A percentile compares a stretch with the other conserved stretches of the same genome.
Conservation (phyloP, 768 basidiomycete species). For the Suillus tomentosus region DNA sequence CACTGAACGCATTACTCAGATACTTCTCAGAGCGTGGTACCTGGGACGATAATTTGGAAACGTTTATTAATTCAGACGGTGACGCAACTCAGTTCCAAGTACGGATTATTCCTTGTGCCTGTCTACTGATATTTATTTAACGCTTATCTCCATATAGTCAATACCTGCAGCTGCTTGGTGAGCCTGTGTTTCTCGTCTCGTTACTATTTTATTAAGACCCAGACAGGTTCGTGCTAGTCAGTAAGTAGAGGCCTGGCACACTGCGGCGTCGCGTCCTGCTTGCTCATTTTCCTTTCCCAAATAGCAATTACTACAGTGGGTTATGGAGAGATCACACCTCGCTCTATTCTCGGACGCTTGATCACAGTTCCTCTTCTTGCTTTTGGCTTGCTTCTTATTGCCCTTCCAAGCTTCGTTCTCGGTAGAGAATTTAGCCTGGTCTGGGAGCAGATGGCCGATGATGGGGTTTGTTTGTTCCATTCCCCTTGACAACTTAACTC, state of each 20-base stretch:
- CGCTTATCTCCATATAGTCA: slow-evolving; percentile 38
- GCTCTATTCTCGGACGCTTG: slow-evolving; percentile 83
- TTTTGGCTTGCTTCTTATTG: slow-evolving; percentile 87
- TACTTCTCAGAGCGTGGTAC: slow-evolving; percentile 91
- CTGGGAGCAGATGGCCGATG: slow-evolving; percentile 77
- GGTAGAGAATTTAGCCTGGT: slow-evolving; percentile 90
- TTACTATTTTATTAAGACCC: not conserved
- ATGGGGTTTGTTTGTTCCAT: slow-evolving; percentile 37
- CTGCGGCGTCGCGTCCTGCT: not conserved
- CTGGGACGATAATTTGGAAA: slow-evolving; percentile 81
- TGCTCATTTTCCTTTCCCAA: not conserved
- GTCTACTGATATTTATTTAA: not conserved
- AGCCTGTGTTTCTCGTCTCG: slow-evolving; percentile 31
- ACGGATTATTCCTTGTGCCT: slow-evolving; percentile 22
- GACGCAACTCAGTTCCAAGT: slow-evolving; percentile 80
- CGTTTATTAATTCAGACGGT: slow-evolving; percentile 84
- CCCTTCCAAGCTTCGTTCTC: slow-evolving; percentile 88
- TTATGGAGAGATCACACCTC: slow-evolving; percentile 90
- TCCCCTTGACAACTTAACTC: no score
- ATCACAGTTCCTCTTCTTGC: slow-evolving; percentile 85
- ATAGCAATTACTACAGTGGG: slow-evolving; percentile 87
- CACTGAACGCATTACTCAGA: slow-evolving; percentile 34
- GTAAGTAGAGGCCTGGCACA: slow-evolving; percentile 44
- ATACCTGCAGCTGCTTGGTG: slow-evolving; percentile 82
- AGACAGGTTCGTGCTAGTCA: slow-evolving; percentile 71